These are phyloP conservation scores for Wickerhamomyces bovis DNA, from an alignment of 805 yeast genomes.

Conservation along the genomic window DNA sequence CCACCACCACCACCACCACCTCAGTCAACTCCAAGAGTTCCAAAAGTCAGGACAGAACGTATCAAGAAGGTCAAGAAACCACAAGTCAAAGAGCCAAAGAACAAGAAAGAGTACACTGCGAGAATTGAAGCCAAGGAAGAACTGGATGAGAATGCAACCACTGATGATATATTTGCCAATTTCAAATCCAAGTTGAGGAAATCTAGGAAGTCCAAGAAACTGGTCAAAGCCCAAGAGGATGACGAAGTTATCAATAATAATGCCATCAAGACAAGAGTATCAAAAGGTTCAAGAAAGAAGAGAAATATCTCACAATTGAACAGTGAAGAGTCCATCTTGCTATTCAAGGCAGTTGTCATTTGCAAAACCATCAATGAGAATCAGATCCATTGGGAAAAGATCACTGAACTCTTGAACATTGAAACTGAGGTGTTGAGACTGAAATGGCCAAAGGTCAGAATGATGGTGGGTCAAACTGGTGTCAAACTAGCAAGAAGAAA, in stretches of 20 bases:
- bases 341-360: slow-evolving; percentile 62
- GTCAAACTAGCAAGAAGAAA: slow-evolving; percentile 45
- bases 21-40: not conserved
- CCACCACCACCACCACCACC: slow-evolving; percentile 1
- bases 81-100: not conserved
- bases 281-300: slow-evolving; percentile 9
- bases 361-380: slow-evolving; percentile 55
- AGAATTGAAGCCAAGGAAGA: slow-evolving; percentile 3
- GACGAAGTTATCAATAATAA: slow-evolving; percentile 4
- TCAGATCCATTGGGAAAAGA: slow-evolving; percentile 57
- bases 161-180: slow-evolving; percentile 7
- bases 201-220: slow-evolving; percentile 1
- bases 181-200: slow-evolving; percentile 3
- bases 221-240: not conserved
- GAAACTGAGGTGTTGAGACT: slow-evolving; percentile 43
- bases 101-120: slow-evolving; percentile 1
- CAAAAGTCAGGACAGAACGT: slow-evolving; percentile 1
- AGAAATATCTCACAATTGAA: slow-evolving; percentile 15
- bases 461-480: slow-evolving; percentile 54
- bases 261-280: not conserved
- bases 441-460: slow-evolving; percentile 67
- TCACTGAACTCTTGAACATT: slow-evolving; percentile 42
- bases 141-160: slow-evolving; percentile 2
- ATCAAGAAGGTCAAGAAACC: not conserved
- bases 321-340: slow-evolving; percentile 16